These are phyloP conservation scores for Penicillium sclerotigenum DNA, from an alignment of 2,329 filamentous ascomycete genomes.

Conservation along the genomic window DNA sequence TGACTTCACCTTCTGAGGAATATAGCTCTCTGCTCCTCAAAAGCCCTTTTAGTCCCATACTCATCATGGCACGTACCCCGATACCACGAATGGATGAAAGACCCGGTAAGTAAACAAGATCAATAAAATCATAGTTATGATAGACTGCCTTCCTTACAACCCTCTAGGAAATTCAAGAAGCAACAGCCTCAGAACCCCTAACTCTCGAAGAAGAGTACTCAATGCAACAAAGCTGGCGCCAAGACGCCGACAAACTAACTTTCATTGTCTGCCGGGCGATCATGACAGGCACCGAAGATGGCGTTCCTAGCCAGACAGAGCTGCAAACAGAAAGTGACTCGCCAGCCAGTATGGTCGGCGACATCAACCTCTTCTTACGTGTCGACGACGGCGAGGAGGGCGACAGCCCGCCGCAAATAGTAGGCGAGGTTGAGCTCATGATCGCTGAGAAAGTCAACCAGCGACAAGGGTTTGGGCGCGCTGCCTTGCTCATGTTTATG, in stretches of 20 bases:
- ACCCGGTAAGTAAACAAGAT: conserved; percentile 50
- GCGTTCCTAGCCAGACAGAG: not conserved
- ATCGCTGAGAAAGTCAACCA: conserved; percentile 61
- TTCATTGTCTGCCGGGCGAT: conserved; percentile 75
- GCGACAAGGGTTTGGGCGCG: conserved; percentile 62
- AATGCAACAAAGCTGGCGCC: conserved; percentile 87
- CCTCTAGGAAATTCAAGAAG: conserved; percentile 64
- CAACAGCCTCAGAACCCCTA: conserved; percentile 84
- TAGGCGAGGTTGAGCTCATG: conserved; percentile 86
- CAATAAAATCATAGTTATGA: not conserved
- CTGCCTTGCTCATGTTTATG: conserved; percentile 66
- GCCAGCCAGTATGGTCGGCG: conserved; percentile 62
- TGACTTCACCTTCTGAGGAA: not conserved
- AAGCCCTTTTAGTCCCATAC: conserved; percentile 78
- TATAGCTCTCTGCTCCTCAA: conserved; percentile 63
- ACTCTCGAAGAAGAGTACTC: conserved; percentile 77
- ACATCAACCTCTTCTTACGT: conserved; percentile 78
- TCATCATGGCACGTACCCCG: conserved; percentile 72
- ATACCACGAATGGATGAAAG: conserved; percentile 92
- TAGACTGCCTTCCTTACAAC: not conserved
- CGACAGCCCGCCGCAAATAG: conserved; percentile 32
- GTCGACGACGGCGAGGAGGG: conserved; percentile 52
- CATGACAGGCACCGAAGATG: not conserved
- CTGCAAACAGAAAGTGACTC: conserved; percentile 51
- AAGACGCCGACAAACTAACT: conserved; percentile 79